phyloP scores from a whole-genome alignment of 1,284 basidiomycete genomes.

The Mixia osmundae region DNA sequence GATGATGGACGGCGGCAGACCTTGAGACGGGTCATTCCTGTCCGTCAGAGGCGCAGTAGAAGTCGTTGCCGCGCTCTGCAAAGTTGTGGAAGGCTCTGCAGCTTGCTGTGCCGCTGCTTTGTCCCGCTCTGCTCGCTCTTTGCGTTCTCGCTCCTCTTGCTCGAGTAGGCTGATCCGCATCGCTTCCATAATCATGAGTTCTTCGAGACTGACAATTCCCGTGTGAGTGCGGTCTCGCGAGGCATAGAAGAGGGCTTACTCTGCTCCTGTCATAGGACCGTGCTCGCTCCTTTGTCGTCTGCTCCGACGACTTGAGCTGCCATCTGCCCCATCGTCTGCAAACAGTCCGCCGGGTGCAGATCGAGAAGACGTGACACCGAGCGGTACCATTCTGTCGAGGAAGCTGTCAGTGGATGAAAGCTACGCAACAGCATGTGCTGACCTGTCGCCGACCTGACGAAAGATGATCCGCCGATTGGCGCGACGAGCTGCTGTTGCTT shows the following conservation, averaged over 20 bases:
- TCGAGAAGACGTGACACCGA: constrained; percentile 51
- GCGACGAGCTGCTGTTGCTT: constrained; percentile 61
- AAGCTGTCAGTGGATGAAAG: too few species aligned
- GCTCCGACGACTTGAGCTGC: constrained; percentile 2
- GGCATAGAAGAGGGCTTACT: constrained; percentile 1
- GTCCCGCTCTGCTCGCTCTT: constrained; percentile 17
- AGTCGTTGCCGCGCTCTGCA: too few species aligned
- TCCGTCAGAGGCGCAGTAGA: too few species aligned
- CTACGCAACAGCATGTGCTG: too few species aligned
- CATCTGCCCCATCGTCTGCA: constrained; percentile 3
- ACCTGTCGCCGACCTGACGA: constrained; percentile 93
- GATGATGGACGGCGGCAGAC: too few species aligned
- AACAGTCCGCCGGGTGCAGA: constrained; percentile 25
- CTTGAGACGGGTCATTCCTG: too few species aligned
- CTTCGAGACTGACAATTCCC: constrained; percentile 9
- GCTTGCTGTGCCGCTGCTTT: constrained; percentile 29
- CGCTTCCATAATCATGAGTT: constrained; percentile 98
- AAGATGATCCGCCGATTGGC: constrained; percentile 93
- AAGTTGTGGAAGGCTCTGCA: too few species aligned
- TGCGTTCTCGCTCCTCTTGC: constrained; percentile 34
- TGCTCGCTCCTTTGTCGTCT: constrained; percentile 2
- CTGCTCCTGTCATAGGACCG: background rate
- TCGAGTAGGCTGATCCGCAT: constrained; percentile 87
- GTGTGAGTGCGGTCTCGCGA: background rate
- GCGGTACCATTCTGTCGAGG: constrained; percentile 80